Evolutionary conservation across 306 rosid species (phyloP).

Genomic region (Mimosa pudica): DNA sequence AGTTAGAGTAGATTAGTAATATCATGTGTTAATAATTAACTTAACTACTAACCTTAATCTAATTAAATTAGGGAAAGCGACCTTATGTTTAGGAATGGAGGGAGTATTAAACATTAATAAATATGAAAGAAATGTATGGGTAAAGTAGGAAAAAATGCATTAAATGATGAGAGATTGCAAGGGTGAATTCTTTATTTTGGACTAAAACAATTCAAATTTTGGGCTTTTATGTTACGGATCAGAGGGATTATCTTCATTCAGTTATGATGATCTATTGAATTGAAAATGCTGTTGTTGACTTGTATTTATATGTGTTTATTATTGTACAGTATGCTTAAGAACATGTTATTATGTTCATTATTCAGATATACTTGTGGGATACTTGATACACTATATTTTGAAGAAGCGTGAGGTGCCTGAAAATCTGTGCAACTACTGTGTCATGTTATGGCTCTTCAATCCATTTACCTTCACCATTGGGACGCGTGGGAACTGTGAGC

Average conservation of each 20-base stretch:
- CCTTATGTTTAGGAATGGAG: too few species aligned
- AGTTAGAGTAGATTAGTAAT: too few species aligned
- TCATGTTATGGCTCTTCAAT: conserved; percentile 81
- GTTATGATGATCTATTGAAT: background rate
- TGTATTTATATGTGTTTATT: background rate
- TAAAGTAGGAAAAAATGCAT: too few species aligned
- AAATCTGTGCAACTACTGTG: conserved; percentile 56
- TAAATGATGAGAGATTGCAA: too few species aligned
- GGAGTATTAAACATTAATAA: too few species aligned
- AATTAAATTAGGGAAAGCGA: too few species aligned
- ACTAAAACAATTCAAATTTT: too few species aligned
- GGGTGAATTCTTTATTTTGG: too few species aligned
- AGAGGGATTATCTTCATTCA: background rate
- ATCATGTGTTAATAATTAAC: too few species aligned
- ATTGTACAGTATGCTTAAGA: conserved; percentile 1
- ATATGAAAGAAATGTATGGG: too few species aligned
- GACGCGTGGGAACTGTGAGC: conserved; percentile 94
- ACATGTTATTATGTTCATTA: conserved; percentile 4
- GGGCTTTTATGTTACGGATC: too few species aligned
- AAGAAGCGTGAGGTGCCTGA: conserved; percentile 85
- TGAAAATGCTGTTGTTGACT: background rate
- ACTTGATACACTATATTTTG: conserved; percentile 67
- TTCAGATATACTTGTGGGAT: conserved; percentile 91
- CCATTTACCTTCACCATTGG: conserved; percentile 95
- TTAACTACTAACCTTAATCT: too few species aligned